A percentile compares a stretch with the other conserved stretches of the same genome.
phyloP scores from a whole-genome alignment of 2,329 filamentous ascomycete genomes.

The Gyromitra esculenta region DNA sequence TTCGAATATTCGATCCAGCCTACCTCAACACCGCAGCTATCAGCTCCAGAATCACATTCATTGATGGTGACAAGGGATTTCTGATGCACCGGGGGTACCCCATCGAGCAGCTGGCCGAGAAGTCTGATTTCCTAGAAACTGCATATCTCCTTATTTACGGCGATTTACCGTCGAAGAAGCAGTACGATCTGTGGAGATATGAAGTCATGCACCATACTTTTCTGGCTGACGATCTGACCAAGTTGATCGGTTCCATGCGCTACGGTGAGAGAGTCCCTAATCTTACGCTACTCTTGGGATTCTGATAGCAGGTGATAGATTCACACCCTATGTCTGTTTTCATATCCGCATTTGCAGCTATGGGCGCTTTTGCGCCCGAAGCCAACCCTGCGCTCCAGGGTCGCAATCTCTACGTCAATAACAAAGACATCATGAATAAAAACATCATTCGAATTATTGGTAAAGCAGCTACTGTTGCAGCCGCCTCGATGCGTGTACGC shows the following conservation, averaged over 20 bases:
- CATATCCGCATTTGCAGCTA: conserved; percentile 65
- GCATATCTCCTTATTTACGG: conserved; percentile 67
- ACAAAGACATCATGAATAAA: conserved; percentile 64
- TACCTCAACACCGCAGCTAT: conserved; percentile 68
- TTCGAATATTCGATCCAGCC: conserved; percentile 66
- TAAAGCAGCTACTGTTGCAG: conserved; percentile 66
- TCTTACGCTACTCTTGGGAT: not conserved
- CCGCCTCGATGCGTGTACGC: conserved; percentile 66
- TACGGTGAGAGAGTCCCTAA: conserved; percentile 39
- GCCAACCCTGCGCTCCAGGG: conserved; percentile 66
- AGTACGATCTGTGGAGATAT: conserved; percentile 62
- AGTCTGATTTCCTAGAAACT: conserved; percentile 65
- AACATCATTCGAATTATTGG: conserved; percentile 67
- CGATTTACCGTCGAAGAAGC: conserved; percentile 63
- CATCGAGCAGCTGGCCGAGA: conserved; percentile 65
- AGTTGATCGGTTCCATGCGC: conserved; percentile 54
- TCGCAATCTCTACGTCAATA: conserved; percentile 65
- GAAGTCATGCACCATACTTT: conserved; percentile 67
- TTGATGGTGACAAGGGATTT: conserved; percentile 66
- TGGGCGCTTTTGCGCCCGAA: conserved; percentile 65
- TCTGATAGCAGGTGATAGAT: conserved; percentile 57
- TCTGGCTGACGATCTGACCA: conserved; percentile 52
- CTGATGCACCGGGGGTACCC: conserved; percentile 67
- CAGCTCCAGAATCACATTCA: conserved; percentile 66
- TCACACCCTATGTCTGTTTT: conserved; percentile 67